A percentile compares a stretch with the other conserved stretches of the same genome.
phyloP scores from a whole-genome alignment of 257 asterid species.

The Forsythia suspensa region DNA sequence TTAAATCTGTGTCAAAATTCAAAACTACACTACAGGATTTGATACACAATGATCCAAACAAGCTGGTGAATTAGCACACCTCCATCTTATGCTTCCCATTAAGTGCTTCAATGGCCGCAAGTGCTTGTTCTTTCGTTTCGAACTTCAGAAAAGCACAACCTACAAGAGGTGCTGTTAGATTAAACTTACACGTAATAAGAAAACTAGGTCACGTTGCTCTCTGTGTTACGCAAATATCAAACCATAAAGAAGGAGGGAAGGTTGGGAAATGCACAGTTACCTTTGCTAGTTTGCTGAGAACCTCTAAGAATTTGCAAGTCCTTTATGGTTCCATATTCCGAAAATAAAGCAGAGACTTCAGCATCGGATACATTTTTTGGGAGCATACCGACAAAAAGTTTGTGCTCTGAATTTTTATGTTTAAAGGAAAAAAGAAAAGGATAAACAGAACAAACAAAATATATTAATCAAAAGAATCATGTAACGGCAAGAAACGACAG shows the following conservation, averaged over 20 bases:
- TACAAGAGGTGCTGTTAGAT: conserved; percentile 26
- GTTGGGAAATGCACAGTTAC: conserved; percentile 33
- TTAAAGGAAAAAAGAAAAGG: background rate
- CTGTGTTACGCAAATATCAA: conserved; percentile 7
- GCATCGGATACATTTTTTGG: conserved; percentile 85
- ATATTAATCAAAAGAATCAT: background rate
- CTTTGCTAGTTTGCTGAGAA: conserved; percentile 90
- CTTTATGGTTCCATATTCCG: conserved; percentile 76
- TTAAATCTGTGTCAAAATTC: conserved; percentile 7
- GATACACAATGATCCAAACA: background rate
- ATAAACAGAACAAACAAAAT: conserved; percentile 18
- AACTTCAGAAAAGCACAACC: conserved; percentile 96
- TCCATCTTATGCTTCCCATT: conserved; percentile 95
- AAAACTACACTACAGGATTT: conserved; percentile 1
- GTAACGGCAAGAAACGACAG: conserved; percentile 1
- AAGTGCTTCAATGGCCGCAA: conserved; percentile 86
- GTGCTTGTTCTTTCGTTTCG: conserved; percentile 88
- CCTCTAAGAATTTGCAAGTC: conserved; percentile 95
- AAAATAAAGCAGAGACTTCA: conserved; percentile 80
- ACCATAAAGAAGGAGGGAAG: background rate
- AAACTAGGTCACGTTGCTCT: background rate
- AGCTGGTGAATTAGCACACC: conserved; percentile 49
- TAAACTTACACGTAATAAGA: conserved; percentile 10
- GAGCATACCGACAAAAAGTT: conserved; percentile 95
- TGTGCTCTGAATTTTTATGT: conserved; percentile 67